These are phyloP conservation scores for Neofusicoccum parvum DNA, from an alignment of 2,329 filamentous ascomycete species.

Conservation along the genomic window DNA sequence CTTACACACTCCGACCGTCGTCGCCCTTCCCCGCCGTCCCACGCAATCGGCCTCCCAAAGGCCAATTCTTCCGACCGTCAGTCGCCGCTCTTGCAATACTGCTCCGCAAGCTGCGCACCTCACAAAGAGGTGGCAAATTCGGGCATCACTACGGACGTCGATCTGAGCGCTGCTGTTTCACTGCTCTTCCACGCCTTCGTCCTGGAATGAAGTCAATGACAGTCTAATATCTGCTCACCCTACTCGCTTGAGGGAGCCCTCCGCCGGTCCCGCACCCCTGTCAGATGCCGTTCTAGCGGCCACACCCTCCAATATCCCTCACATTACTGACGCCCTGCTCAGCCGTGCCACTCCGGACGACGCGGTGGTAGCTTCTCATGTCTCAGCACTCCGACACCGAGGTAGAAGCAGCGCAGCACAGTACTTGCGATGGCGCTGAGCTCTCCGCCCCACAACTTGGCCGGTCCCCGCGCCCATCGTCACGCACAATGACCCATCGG, in stretches of 20 bases:
- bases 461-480: background rate
- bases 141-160: background rate
- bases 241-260: constrained; percentile 1
- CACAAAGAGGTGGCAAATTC: constrained; percentile 11
- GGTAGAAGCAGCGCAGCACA: background rate
- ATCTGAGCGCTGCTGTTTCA: background rate
- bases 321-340: constrained; percentile 11
- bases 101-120: background rate
- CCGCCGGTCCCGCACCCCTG: constrained; percentile 14
- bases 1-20: background rate
- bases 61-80: background rate
- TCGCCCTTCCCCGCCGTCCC: background rate
- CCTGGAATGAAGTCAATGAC: constrained; percentile 11
- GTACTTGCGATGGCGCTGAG: background rate
- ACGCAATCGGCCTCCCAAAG: background rate
- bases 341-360: constrained; percentile 3
- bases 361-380: constrained; percentile 15
- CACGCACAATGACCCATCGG: constrained; percentile 3
- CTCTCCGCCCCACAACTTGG: constrained; percentile 7
- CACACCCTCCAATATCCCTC: background rate
- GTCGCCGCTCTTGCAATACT: background rate
- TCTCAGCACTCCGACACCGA: constrained; percentile 17
- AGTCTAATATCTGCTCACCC: background rate
- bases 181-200: background rate
- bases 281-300: constrained; percentile 17